Evolutionary conservation across 352 stramenopile genomes (phyloP), one percentile per base, ranked within the genome.

Genomic region (Pythium periplocum): DNA sequence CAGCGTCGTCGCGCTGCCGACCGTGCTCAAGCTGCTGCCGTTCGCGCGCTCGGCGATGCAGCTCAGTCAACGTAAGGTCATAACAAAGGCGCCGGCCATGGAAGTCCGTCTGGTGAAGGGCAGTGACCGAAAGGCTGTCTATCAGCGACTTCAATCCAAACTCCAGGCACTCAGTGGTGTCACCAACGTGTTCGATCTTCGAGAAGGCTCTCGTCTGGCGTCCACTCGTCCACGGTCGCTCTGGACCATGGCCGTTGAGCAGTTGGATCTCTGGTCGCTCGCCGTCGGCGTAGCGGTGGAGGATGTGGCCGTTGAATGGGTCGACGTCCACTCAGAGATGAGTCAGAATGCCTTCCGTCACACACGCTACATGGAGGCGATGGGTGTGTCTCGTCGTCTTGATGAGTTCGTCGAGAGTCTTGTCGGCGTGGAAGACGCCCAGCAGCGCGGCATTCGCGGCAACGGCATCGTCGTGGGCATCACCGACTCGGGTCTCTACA

Each of bases 381-480:
- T 26, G 17, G 17, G 17, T 26, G 17, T 26, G 17, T 26, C 17
- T 26, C 66, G 75, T 51, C 71, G 79, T n/a, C 60, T 93, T 7
- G 83, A 93, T 56, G 54, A 70, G 34, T 87, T 80, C 39, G 77
- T 76, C 0, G 57, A 72, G 6, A 81, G 58, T 52, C 68, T 93
- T 31, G 65, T 93, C 2, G 83, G 83, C 36, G 70, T 90, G 31
- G 70, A 87, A 31, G 64, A 56, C n/a, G 80, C 76, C 8, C 71
- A 82, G 59, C 57, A 64, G 31, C 62, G 71, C 6, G 83, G 83
- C 30, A 90, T 93, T 64, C 62, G 64, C 38, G 83, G 83, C 37
- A 88, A 84, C 60, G 61, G 74, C 46, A 64, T 93, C 7, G 64
- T 89, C 51, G 81, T 91, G 5, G 83, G 80, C n/a, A 85, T 93